Evolutionary conservation across 139 green algal genomes (phyloP).

Genomic region (Nannochloris sp.): DNA sequence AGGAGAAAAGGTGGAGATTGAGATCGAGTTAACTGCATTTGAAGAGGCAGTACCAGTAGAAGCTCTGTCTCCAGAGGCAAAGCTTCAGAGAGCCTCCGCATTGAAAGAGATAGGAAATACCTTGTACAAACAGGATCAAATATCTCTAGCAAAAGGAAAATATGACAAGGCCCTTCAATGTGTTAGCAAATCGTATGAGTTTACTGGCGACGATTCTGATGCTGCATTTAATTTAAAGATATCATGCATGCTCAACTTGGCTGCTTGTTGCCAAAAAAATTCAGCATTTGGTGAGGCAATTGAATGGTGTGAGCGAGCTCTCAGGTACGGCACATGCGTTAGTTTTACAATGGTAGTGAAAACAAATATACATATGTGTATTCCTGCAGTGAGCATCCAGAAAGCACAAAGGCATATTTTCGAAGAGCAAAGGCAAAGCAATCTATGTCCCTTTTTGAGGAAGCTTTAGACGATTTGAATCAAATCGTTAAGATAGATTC

Average conservation of each 20-base stretch:
- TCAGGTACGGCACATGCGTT: slow-evolving; percentile 9
- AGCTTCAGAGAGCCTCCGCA: slow-evolving; percentile 30
- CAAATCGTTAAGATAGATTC: slow-evolving; percentile 11
- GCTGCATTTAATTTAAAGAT: neutral
- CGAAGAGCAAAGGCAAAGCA: slow-evolving; percentile 10
- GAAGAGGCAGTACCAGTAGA: slow-evolving; percentile 43
- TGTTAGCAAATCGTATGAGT: slow-evolving; percentile 9
- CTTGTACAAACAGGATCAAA: slow-evolving; percentile 38
- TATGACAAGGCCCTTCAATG: slow-evolving; percentile 25
- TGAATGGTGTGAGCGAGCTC: slow-evolving; percentile 13
- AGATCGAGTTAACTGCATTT: slow-evolving; percentile 62
- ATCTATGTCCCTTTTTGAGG: slow-evolving; percentile 14
- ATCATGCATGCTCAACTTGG: slow-evolving; percentile 24
- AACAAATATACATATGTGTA: too few species aligned
- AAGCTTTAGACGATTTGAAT: slow-evolving; percentile 13
- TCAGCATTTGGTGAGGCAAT: slow-evolving; percentile 22
- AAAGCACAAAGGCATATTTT: slow-evolving; percentile 27
- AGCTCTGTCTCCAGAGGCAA: slow-evolving; percentile 31
- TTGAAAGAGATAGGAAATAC: slow-evolving; percentile 55
- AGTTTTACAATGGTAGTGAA: too few species aligned
- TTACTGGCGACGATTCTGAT: slow-evolving; percentile 16
- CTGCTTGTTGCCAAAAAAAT: slow-evolving; percentile 12
- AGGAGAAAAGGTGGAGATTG: slow-evolving; percentile 42
- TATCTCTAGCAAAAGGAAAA: slow-evolving; percentile 14
- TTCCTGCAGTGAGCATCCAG: slow-evolving; percentile 10